These are phyloP conservation scores for Erigeron philadelphicus DNA, from an alignment of 140 eudicot species.

Conservation along the genomic window DNA sequence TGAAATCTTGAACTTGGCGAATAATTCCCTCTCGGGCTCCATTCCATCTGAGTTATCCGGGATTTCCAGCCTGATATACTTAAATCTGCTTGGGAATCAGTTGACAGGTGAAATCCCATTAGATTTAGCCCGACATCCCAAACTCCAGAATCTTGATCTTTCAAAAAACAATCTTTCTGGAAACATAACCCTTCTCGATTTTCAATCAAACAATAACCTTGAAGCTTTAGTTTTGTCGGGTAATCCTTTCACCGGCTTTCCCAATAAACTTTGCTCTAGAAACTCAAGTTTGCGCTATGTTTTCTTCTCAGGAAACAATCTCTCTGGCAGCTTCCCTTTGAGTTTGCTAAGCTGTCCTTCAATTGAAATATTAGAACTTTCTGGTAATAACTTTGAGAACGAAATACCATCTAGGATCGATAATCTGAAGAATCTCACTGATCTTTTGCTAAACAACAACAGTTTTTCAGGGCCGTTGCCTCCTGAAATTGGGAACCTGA, in stretches of 20 bases:
- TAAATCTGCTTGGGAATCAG: constrained; percentile 64
- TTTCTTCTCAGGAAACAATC: constrained; percentile 50
- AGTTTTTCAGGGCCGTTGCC: constrained; percentile 67
- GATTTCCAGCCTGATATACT: constrained; percentile 51
- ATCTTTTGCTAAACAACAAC: constrained; percentile 84
- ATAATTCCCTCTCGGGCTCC: constrained; percentile 65
- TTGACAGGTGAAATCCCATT: constrained; percentile 63
- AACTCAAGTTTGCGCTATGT: constrained; percentile 42
- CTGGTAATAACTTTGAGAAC: constrained; percentile 55
- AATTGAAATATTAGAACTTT: constrained; percentile 67
- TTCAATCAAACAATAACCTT: constrained; percentile 44
- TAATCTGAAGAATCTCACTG: constrained; percentile 57
- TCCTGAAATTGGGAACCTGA: constrained; percentile 80
- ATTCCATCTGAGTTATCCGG: constrained; percentile 50
- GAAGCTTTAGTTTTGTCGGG: constrained; percentile 56
- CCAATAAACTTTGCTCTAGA: constrained; percentile 41
- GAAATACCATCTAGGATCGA: constrained; percentile 48
- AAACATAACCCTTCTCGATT: constrained; percentile 33
- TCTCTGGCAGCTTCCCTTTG: constrained; percentile 64
- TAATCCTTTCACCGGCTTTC: constrained; percentile 48
- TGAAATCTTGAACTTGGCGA: constrained; percentile 70
- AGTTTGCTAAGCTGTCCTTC: constrained; percentile 63
- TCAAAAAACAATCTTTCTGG: constrained; percentile 78
- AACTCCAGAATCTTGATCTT: constrained; percentile 59
- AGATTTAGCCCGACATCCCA: constrained; percentile 42